A percentile compares a stretch with the other conserved stretches of the same genome.
Evolutionary conservation across 2,329 filamentous ascomycete species (phyloP).

Genomic region (Pseudocercospora fijiensis): DNA sequence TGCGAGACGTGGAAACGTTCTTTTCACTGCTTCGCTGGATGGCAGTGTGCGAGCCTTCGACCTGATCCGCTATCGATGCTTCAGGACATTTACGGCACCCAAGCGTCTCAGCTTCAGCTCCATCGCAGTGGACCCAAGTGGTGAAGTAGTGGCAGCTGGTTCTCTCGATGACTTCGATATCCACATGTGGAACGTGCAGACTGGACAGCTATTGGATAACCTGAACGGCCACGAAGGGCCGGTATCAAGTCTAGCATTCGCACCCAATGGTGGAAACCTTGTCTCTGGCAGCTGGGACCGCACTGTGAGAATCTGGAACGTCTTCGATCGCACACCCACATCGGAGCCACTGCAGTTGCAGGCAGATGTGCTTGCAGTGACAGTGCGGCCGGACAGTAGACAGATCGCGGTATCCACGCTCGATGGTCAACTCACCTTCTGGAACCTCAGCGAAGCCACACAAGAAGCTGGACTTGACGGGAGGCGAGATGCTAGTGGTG

Average conservation of each 20-base stretch:
- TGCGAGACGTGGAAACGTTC: slow-evolving; percentile 88
- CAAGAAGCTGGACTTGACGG: slow-evolving; percentile 86
- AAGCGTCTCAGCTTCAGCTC: slow-evolving; percentile 89
- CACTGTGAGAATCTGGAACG: slow-evolving; percentile 92
- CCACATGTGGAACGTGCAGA: slow-evolving; percentile 98
- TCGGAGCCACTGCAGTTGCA: slow-evolving; percentile 91
- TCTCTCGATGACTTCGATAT: slow-evolving; percentile 96
- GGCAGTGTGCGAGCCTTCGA: slow-evolving; percentile 96
- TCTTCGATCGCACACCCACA: slow-evolving; percentile 90
- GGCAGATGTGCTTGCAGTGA: slow-evolving; percentile 82
- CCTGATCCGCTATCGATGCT: slow-evolving; percentile 91
- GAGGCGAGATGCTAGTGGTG: slow-evolving; percentile 87
- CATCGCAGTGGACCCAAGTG: slow-evolving; percentile 93
- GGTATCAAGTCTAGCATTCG: slow-evolving; percentile 82
- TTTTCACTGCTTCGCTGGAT: slow-evolving; percentile 93
- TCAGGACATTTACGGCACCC: slow-evolving; percentile 93
- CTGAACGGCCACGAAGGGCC: slow-evolving; percentile 92
- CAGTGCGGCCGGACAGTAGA: slow-evolving; percentile 83
- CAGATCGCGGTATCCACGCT: slow-evolving; percentile 90
- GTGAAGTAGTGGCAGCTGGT: slow-evolving; percentile 92
- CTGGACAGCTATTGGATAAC: slow-evolving; percentile 87
- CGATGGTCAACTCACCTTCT: slow-evolving; percentile 92
- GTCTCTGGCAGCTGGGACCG: slow-evolving; percentile 96
- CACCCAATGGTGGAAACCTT: slow-evolving; percentile 77
- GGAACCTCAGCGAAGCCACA: slow-evolving; percentile 83